Evolutionary conservation across 441 rosid genomes (phyloP), one percentile per base, ranked within the genome.

Genomic region (Metrosideros polymorpha): DNA sequence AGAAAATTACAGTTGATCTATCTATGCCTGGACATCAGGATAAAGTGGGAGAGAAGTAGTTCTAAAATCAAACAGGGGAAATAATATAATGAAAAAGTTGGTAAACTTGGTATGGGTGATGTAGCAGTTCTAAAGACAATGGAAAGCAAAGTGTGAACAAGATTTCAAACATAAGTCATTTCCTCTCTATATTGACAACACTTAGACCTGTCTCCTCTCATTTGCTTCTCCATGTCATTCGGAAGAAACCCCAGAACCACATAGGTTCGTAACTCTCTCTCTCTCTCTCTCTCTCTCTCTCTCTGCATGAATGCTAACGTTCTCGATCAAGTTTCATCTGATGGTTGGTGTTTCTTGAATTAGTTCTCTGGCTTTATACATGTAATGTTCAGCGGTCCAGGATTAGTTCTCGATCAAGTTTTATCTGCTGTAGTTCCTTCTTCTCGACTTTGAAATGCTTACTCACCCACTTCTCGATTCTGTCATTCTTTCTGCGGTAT

Each of bases 141-240:
- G 45, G 42, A 83, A 82, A 56, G 45, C 47, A 39, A 79, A 29
- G 50, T 27, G 45, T 29, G 86, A 90, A 90, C 76, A 49, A 63
- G 82, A 59, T 92, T 93, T 95, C 71, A 89, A 91, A 84, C 88
- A 89, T 85, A 95, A 88, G 97, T 89, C 86, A 92, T 85, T 57
- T 88, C 82, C 83, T 86, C 87, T 82, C 91, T 94, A 91, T 92
- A 94, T 93, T 87, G 92, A 85, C 87, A 84, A 86, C 86, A 27
- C 83, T 30, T 76, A 22, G 14, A 83, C 87, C 89, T 85, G 83
- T 19, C 77, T 84, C 45, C 86, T 79, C 87, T 92, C 35, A 84
- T 61, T 84, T 55, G 59, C 88, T 87, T 84, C 87, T 61, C 84
- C 85, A 87, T 86, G 42, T 76, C 55, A 77, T 55, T 32, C 82